Conservation (phyloP, 768 basidiomycete genomes). For the Rhodotorula taiwanensis region DNA sequence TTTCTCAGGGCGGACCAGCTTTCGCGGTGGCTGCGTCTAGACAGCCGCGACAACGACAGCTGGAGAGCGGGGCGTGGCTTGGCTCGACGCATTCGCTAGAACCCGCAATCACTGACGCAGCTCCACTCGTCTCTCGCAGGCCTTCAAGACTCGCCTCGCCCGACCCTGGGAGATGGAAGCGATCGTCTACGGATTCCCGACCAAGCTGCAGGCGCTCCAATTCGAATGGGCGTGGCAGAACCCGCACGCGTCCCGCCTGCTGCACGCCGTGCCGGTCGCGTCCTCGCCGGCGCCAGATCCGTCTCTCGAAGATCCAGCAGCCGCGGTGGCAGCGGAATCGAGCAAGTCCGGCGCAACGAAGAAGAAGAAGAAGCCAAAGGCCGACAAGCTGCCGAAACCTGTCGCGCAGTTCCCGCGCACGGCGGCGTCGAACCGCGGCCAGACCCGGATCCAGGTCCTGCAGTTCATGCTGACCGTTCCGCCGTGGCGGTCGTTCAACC, state of each 20-base stretch:
- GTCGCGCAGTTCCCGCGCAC: slow-evolving; percentile 27
- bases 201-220: slow-evolving; percentile 48
- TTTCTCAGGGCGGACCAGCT: too few relatives aligned
- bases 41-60: too few relatives aligned
- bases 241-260: slow-evolving; percentile 46
- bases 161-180: slow-evolving; percentile 48
- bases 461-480: slow-evolving; percentile 43
- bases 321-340: too few relatives aligned
- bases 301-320: too few relatives aligned
- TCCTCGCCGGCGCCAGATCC: not conserved
- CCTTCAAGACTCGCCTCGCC: slow-evolving; percentile 36
- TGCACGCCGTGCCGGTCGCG: slow-evolving; percentile 24
- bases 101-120: not conserved
- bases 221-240: slow-evolving; percentile 52
- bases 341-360: slow-evolving; percentile 1
- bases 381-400: slow-evolving; percentile 3
- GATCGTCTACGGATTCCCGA: slow-evolving; percentile 49
- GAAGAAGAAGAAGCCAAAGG: not conserved
- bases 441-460: slow-evolving; percentile 42
- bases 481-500: slow-evolving; percentile 44
- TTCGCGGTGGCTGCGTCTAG: too few relatives aligned
- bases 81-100: too few relatives aligned
- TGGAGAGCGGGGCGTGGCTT: too few relatives aligned
- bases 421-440: slow-evolving; percentile 27
- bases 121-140: slow-evolving; percentile 15